Conservation (phyloP, 257 asterid species). For the Fraxinus anomala region DNA sequence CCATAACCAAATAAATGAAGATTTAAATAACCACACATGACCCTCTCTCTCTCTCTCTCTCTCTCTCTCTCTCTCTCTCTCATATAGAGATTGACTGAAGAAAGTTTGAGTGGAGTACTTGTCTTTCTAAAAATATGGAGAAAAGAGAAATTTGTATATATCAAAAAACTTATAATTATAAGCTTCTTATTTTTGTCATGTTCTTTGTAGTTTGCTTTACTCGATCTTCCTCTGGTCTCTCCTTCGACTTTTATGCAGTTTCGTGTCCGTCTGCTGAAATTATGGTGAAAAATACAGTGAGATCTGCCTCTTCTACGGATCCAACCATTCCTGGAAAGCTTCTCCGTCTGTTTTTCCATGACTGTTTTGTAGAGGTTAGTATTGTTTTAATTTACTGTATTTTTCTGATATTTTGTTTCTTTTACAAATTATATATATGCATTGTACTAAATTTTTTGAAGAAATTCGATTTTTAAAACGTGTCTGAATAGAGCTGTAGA, state of each 20-base stretch:
- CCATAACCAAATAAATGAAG: constrained; percentile 48
- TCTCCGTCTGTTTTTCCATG: constrained; percentile 75
- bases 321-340: constrained; percentile 73
- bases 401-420: too few species aligned
- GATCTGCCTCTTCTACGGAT: constrained; percentile 65
- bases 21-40: constrained; percentile 18
- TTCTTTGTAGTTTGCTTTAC: constrained; percentile 19
- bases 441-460: too few species aligned
- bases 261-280: constrained; percentile 77
- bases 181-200: constrained; percentile 18
- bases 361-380: constrained; percentile 74
- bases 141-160: constrained; percentile 20
- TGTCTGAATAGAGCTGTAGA: neutral
- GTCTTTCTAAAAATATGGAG: constrained; percentile 35
- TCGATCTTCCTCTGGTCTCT: constrained; percentile 34
- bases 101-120: constrained; percentile 16
- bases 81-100: constrained; percentile 14
- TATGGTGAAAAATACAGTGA: constrained; percentile 64
- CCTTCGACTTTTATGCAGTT: constrained; percentile 52
- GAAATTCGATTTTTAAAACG: neutral
- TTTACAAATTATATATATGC: neutral
- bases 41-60: neutral
- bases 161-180: constrained; percentile 26
- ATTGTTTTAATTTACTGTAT: neutral
- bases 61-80: neutral